Conservation (phyloP, 768 basidiomycete species). For the Hygrophorus russula region DNA sequence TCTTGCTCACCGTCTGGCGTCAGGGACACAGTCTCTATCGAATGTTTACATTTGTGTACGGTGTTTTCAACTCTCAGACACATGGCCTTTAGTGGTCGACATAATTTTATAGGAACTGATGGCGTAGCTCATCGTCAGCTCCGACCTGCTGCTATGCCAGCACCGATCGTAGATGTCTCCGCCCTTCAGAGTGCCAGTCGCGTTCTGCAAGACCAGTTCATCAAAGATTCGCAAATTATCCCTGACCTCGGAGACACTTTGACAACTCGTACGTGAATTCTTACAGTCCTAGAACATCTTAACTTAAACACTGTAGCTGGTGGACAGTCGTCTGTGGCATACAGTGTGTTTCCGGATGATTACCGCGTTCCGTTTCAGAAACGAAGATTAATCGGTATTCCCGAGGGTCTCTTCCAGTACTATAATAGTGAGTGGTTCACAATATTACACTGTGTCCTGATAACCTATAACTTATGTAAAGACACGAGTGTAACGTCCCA, state of each 20-base stretch:
- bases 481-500: conserved; percentile 62
- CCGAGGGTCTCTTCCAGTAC: conserved; percentile 35
- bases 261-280: conserved; percentile 36
- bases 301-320: conserved; percentile 32
- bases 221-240: conserved; percentile 63
- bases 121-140: background rate
- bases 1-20: background rate
- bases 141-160: background rate
- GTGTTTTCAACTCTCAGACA: background rate
- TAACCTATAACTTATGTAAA: conserved; percentile 17
- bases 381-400: conserved; percentile 62
- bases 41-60: no score
- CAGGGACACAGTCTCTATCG: no score
- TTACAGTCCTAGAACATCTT: background rate
- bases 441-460: conserved; percentile 8
- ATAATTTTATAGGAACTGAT: background rate
- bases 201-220: conserved; percentile 55
- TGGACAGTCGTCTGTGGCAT: conserved; percentile 60
- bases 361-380: conserved; percentile 74
- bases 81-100: conserved; percentile 2
- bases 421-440: background rate
- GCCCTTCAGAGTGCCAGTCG: conserved; percentile 57
- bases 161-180: conserved; percentile 37
- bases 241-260: conserved; percentile 69
- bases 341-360: conserved; percentile 70